These are phyloP conservation scores for Zalaria sp. DNA, from an alignment of 2,329 filamentous ascomycete species.

Conservation along the genomic window DNA sequence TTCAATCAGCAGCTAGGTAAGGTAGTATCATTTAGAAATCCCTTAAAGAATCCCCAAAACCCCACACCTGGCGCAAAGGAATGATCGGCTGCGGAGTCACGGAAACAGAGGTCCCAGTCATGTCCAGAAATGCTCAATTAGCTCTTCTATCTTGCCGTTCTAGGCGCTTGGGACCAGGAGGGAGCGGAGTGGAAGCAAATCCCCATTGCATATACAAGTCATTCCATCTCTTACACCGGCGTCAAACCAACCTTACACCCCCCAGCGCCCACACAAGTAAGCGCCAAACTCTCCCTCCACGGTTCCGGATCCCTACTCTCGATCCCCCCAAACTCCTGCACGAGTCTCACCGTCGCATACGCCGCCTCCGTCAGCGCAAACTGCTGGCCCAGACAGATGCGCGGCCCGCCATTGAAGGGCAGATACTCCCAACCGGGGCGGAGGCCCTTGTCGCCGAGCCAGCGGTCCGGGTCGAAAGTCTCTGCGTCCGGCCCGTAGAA, in stretches of 20 bases:
- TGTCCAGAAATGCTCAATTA: too few species aligned
- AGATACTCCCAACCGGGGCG: constrained; percentile 21
- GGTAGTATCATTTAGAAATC: too few species aligned
- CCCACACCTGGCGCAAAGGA: too few species aligned
- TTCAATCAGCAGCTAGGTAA: too few species aligned
- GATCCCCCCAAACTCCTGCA: constrained; percentile 51
- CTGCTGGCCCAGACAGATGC: constrained; percentile 39
- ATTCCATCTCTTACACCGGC: too few species aligned
- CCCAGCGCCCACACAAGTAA: background rate
- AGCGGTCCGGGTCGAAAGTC: constrained; percentile 23
- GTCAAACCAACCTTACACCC: background rate
- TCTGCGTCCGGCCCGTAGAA: constrained; percentile 32
- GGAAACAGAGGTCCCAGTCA: too few species aligned
- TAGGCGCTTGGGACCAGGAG: too few species aligned
- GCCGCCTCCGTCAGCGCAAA: constrained; percentile 67
- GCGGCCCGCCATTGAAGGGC: constrained; percentile 22
- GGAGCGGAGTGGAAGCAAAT: too few species aligned
- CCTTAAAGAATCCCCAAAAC: too few species aligned
- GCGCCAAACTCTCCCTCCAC: constrained; percentile 10
- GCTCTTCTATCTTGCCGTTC: too few species aligned
- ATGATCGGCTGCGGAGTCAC: too few species aligned
- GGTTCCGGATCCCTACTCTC: constrained; percentile 15
- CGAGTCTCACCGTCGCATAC: constrained; percentile 57
- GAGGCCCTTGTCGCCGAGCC: constrained; percentile 19
- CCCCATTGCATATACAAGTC: too few species aligned